Evolutionary conservation across 371 early-diverging fungal species (phyloP), one percentile per base, ranked within the genome.

Genomic region (Capillidium heterosporum): DNA sequence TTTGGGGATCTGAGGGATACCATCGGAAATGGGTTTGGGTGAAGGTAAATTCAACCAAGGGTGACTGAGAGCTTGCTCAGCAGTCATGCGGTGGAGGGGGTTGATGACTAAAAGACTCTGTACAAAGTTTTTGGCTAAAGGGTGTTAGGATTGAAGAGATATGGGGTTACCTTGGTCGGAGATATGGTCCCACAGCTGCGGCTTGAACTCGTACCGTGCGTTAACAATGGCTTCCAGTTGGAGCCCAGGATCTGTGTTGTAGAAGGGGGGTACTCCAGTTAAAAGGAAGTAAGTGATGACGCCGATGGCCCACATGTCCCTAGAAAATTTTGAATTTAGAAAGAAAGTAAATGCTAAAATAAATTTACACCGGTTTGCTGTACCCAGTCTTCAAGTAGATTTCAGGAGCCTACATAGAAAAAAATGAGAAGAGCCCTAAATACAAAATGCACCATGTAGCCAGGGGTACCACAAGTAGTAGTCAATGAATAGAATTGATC

Each of bases 221-320:
- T 66, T 64, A 50, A 87, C 65, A 57, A 91, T 86, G 29, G 82
- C 82, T 44, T 80, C 66, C 69, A 75, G 75, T 60, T 79, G 78
- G 35, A 73, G 74, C 39, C 68, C 60, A n/a, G 68, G 73, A 51
- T 68, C 72, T 39, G 77, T 71, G 5, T 73, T 79, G 61, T 91
- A 89, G 73, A 91, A 95, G 7, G 96, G 96, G 15, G 91, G 81
- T 54, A 75, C 78, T 10, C 96, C 96, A 64, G 83, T 83, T 11
- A 91, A 66, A 64, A 93, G 71, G 43, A 88, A 89, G 65, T 82
- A 93, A 1, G 90, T 75, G 52, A 95, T 84, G 13, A 95, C 89
- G 19, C 96, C 96, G 62, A 92, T 69, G 17, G 87, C 82, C 94
- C 94, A 96, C 64, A 92, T 70, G 61, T 96, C 96, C 23, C 57